Percentiles rank a stretch among this genome's conserved stretches.
These are phyloP conservation scores for Saccharomyces hybrid DNA, from an alignment of 1,139 yeast genomes.

Conservation along the genomic window DNA sequence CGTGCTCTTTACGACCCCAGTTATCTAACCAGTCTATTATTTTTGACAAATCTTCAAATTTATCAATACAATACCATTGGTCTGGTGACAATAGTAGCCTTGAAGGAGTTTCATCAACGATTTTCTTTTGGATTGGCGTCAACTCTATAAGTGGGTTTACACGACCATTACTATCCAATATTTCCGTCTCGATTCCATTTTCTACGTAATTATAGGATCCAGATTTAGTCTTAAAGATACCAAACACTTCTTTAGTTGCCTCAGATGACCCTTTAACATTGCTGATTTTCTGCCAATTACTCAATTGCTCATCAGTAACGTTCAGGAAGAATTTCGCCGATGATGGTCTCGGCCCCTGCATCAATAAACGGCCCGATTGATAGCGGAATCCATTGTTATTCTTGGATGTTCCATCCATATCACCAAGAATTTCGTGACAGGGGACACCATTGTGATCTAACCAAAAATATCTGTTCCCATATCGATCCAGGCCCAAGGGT, in stretches of 20 bases:
- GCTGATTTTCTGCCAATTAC: conserved; percentile 32
- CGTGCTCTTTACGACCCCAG: conserved; percentile 70
- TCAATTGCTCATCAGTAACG: conserved; percentile 33
- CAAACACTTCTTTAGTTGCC: conserved; percentile 26
- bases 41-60: conserved; percentile 48
- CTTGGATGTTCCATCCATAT: conserved; percentile 44
- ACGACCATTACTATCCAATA: conserved; percentile 41
- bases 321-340: conserved; percentile 45
- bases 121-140: conserved; percentile 50
- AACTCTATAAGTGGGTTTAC: conserved; percentile 28
- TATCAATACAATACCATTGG: conserved; percentile 68
- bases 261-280: conserved; percentile 18
- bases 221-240: conserved; percentile 15
- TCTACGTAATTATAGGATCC: conserved; percentile 21
- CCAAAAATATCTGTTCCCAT: conserved; percentile 92
- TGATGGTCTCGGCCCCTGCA: conserved; percentile 80
- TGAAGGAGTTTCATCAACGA: conserved; percentile 58
- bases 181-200: conserved; percentile 17
- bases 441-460: conserved; percentile 82
- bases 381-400: conserved; percentile 30
- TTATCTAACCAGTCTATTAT: conserved; percentile 63
- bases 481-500: conserved; percentile 73
- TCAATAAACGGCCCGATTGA: conserved; percentile 83
- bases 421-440: conserved; percentile 60
- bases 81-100: conserved; percentile 44